Conservation (phyloP, 2,329 filamentous ascomycete genomes). For the Plenodomus tracheiphilus region DNA sequence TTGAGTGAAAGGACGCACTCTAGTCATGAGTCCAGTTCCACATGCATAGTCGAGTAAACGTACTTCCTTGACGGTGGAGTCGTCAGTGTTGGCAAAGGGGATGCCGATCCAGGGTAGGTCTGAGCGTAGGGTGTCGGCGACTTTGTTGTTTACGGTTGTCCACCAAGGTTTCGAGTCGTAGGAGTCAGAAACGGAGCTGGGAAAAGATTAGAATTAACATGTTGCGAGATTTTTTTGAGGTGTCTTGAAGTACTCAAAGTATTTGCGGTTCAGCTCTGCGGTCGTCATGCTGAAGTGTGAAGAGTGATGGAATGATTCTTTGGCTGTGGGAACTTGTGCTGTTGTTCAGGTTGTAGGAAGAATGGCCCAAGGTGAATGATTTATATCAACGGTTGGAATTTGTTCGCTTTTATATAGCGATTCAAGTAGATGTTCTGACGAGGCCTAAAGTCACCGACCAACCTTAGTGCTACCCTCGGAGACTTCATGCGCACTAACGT, state of each 20-base stretch:
- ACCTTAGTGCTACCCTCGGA: neutral
- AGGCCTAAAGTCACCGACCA: neutral
- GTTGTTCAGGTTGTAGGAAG: neutral
- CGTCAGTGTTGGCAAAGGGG: conserved; percentile 53
- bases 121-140: conserved; percentile 59
- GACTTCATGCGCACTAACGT: neutral
- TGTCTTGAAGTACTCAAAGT: conserved; percentile 46
- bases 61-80: conserved; percentile 38
- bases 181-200: conserved; percentile 55
- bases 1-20: conserved; percentile 52
- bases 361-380: neutral
- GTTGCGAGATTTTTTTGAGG: too few species aligned
- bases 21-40: conserved; percentile 68
- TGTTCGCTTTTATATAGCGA: neutral
- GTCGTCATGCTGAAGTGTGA: conserved; percentile 26
- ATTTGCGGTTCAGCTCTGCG: conserved; percentile 42
- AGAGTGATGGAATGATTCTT: too few species aligned
- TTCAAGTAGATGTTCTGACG: neutral
- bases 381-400: neutral
- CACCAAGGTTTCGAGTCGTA: conserved; percentile 61
- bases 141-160: conserved; percentile 55
- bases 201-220: neutral
- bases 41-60: conserved; percentile 76
- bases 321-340: too few species aligned
- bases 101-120: conserved; percentile 65